Conservation (phyloP, 2,329 filamentous ascomycete species). For the Nannizziopsis arthrosporioides region DNA sequence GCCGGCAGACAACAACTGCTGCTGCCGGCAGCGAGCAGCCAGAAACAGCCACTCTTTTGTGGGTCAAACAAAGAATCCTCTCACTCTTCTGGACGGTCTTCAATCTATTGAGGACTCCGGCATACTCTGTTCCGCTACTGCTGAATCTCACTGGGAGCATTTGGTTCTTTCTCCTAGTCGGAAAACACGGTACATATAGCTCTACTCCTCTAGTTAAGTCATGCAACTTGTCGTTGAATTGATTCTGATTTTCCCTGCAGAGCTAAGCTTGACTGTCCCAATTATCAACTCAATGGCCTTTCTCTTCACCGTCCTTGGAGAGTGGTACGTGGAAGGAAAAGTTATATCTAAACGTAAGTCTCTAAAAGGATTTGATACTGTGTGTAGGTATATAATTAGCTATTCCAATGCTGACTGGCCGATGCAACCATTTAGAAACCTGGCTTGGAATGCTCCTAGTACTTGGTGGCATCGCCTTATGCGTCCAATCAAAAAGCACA, state of each 20-base stretch:
- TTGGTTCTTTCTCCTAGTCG: slow-evolving; percentile 94
- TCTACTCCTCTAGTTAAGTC: too few species aligned
- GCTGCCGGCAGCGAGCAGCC: slow-evolving; percentile 15
- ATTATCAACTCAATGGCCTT: slow-evolving; percentile 93
- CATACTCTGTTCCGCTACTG: slow-evolving; percentile 72
- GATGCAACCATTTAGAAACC: slow-evolving; percentile 51
- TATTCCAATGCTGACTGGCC: slow-evolving; percentile 4
- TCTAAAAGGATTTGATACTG: not conserved
- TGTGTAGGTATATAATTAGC: too few species aligned
- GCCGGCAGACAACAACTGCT: slow-evolving; percentile 3
- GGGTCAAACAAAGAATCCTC: slow-evolving; percentile 51
- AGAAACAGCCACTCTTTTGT: slow-evolving; percentile 36
- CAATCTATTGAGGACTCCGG: slow-evolving; percentile 67
- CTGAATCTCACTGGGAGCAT: slow-evolving; percentile 85
- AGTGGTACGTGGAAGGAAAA: slow-evolving; percentile 90
- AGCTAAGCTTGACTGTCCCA: slow-evolving; percentile 83
- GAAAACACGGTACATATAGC: slow-evolving; percentile 61
- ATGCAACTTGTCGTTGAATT: not conserved
- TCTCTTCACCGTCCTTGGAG: slow-evolving; percentile 85
- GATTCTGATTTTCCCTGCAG: slow-evolving; percentile 34
- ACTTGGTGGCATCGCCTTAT: slow-evolving; percentile 67
- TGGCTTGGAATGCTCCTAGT: slow-evolving; percentile 73
- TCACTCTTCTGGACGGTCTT: slow-evolving; percentile 60
- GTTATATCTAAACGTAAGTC: slow-evolving; percentile 66
- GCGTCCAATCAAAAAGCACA: slow-evolving; percentile 48